phyloP scores from a whole-genome alignment of 257 asterid species.

The Primulina huaijiensis region DNA sequence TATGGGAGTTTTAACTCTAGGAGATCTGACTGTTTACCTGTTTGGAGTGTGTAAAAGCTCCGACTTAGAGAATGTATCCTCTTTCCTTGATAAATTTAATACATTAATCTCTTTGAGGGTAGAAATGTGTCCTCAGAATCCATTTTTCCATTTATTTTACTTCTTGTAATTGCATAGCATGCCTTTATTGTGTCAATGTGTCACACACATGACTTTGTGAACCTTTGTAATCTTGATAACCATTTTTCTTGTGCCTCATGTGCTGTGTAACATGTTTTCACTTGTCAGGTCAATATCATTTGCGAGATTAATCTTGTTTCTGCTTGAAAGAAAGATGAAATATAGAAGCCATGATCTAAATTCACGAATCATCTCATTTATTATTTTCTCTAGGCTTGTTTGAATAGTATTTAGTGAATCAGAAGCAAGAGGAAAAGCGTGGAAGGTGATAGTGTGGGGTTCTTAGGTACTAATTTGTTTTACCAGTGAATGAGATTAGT shows the following conservation, averaged over 20 bases:
- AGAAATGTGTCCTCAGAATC: no score
- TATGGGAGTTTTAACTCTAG: not conserved
- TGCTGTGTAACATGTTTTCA: no score
- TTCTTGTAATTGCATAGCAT: no score
- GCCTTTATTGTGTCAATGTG: no score
- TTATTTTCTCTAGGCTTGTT: no score
- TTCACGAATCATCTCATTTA: not conserved
- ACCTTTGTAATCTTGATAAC: no score
- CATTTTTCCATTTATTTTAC: no score
- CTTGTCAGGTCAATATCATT: no score
- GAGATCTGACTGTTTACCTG: not conserved
- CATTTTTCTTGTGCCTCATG: no score
- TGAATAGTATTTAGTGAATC: not conserved
- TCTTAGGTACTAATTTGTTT: not conserved
- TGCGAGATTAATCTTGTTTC: no score
- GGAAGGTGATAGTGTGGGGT: not conserved
- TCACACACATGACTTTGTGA: no score
- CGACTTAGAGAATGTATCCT: not conserved
- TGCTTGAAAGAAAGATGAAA: no score
- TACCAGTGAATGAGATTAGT: not conserved
- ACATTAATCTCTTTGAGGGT: not conserved
- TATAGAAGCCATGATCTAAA: not conserved
- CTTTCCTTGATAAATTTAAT: not conserved
- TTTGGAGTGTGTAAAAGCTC: not conserved
- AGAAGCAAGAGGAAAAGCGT: not conserved